Evolutionary conservation across 2,329 filamentous ascomycete genomes (phyloP), one percentile per base, ranked within the genome.

Genomic region (Ophiocordyceps robertsii): DNA sequence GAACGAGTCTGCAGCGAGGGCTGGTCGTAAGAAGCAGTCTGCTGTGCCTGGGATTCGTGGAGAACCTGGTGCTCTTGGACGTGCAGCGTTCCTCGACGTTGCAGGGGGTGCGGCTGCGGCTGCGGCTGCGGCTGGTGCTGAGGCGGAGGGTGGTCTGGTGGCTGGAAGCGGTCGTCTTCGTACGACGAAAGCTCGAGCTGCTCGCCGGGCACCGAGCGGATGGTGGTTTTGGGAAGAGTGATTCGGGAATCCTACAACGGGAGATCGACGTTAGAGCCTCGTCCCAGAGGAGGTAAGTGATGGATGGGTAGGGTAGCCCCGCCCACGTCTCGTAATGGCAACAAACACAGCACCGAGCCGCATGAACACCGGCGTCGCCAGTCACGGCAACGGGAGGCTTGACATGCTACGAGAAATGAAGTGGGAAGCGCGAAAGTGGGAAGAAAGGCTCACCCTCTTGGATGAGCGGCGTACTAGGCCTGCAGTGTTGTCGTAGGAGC

Each of bases 381-480:
- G 32, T 53, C 47, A 29, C 46, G 47, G 29, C 47, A 44, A 19
- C 47, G 33, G n/a, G 45, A 32, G 19, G 39, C 21, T 39, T 54
- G 45, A 45, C 63, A 57, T 51, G 47, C 57, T 62, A 31, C 67
- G 69, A 53, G 65, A 65, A 49, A 70, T 50, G 51, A 59, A 24
- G 14, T 21, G 53, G 50, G 66, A 17, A 35, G 17, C n/a, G n/a
- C n/a, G n/a, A 14, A 17, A 33, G 31, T 6, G n/a, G n/a, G 6
- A 33, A 33, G 12, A 63, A 43, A 58, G 66, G 67, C 71, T 72
- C 56, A 71, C 61, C 53, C 74, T 67, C 63, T 75, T 78, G 37
- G 77, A 80, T 29, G 70, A 66, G 50, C 72, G 66, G 48, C 74
- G 74, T 49, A 60, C 65, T 39, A 77, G 58, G 40, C 67, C 67